Conservation (phyloP, 2,329 filamentous ascomycete species). For the Sclerotinia spermophila region DNA sequence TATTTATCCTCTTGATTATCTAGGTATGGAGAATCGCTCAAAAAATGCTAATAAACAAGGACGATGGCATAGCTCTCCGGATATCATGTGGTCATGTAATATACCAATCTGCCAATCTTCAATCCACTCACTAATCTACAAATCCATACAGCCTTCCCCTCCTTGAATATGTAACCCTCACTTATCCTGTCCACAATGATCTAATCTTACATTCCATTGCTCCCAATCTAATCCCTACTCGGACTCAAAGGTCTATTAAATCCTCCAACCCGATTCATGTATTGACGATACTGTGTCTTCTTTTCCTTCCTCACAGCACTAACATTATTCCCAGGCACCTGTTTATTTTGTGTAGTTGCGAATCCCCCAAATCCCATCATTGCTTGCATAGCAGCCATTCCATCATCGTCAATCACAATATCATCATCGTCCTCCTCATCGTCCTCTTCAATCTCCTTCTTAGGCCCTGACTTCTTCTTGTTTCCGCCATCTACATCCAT, state of each 20-base stretch:
- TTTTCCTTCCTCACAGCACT: constrained; percentile 86
- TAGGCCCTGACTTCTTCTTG: constrained; percentile 33
- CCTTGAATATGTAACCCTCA: neutral
- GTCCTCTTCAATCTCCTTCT: constrained; percentile 26
- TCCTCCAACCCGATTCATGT: constrained; percentile 83
- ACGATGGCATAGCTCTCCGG: neutral
- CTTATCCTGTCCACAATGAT: neutral
- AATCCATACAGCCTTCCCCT: neutral
- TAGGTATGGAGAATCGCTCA: neutral
- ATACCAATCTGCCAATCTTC: neutral
- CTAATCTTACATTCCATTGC: neutral
- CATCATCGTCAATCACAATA: constrained; percentile 58
- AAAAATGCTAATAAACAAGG: neutral
- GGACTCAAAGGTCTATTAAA: constrained; percentile 77
- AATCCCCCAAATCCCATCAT: constrained; percentile 92
- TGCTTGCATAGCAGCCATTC: constrained; percentile 69
- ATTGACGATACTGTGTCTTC: constrained; percentile 92
- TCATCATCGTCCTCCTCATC: constrained; percentile 44
- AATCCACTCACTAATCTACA: neutral
- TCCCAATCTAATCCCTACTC: constrained; percentile 30
- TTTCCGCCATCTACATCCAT: constrained; percentile 36
- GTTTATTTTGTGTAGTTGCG: constrained; percentile 80
- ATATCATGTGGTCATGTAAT: neutral
- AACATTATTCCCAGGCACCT: constrained; percentile 81
- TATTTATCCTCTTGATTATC: neutral